Evolutionary conservation across 2,329 filamentous ascomycete species (phyloP).

Genomic region (Colletotrichum sp.): DNA sequence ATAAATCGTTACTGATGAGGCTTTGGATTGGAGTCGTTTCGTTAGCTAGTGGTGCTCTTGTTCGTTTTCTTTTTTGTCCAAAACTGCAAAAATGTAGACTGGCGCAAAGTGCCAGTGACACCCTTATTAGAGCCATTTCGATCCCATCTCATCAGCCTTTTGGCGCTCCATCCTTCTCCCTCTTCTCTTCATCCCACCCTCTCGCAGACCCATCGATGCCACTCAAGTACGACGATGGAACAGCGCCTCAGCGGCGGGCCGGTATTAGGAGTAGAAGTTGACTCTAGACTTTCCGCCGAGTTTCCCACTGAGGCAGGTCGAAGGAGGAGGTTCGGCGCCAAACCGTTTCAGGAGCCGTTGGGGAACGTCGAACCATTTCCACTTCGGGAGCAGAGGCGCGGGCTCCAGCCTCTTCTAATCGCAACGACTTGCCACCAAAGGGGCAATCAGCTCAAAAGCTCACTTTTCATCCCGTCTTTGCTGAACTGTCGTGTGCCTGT

Average conservation of each 20-base stretch:
- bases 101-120: neutral
- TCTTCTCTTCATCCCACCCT: neutral
- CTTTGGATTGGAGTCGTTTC: neutral
- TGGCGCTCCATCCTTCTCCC: neutral
- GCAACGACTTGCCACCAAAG: neutral
- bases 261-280: neutral
- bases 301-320: neutral
- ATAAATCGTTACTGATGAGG: neutral
- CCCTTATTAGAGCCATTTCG: neutral
- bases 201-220: neutral
- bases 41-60: neutral
- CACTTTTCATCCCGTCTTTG: neutral
- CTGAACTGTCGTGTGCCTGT: neutral
- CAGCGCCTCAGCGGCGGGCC: neutral
- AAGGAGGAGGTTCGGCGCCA: neutral
- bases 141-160: neutral
- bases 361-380: conserved; percentile 1
- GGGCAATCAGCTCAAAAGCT: neutral
- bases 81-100: neutral
- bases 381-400: neutral
- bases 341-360: conserved; percentile 14
- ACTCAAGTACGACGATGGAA: neutral
- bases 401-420: neutral
- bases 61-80: neutral
- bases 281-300: neutral